A percentile compares a stretch with the other conserved stretches of the same genome.
Conservation (phyloP, 2,329 filamentous ascomycete genomes). For the Alternaria tenuissima region DNA sequence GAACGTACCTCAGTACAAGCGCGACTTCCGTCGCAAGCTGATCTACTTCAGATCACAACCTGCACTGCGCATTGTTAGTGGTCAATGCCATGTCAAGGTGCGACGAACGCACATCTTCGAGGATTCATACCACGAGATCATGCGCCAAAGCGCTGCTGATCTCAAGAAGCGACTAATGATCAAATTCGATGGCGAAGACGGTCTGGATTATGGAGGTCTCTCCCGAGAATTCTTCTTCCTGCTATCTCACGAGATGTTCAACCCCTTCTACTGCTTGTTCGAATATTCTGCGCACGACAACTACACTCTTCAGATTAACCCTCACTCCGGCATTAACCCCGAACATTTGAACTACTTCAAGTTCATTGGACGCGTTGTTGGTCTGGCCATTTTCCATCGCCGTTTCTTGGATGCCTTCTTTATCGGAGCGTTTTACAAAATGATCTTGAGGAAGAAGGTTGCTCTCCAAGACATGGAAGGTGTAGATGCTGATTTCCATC, state of each 20-base stretch:
- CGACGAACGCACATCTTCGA: constrained; percentile 97
- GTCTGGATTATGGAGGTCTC: constrained; percentile 95
- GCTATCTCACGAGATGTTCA: constrained; percentile 99
- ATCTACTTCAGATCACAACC: constrained; percentile 99
- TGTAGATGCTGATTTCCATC: constrained; percentile 97
- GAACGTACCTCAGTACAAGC: constrained; percentile 99
- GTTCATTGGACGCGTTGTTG: constrained; percentile 97
- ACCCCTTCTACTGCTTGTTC: constrained; percentile 99
- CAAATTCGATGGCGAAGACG: constrained; percentile 98
- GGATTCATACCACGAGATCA: constrained; percentile 98
- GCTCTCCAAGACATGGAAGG: constrained; percentile 96
- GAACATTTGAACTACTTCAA: constrained; percentile 99
- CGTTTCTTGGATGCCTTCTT: constrained; percentile 99
- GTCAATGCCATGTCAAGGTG: constrained; percentile 98
- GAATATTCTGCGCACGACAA: constrained; percentile 99
- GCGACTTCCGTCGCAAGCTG: constrained; percentile 95
- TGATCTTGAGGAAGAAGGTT: constrained; percentile 95
- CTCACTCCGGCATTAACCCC: constrained; percentile 98
- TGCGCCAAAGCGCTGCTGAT: constrained; percentile 92
- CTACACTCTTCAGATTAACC: constrained; percentile 99
- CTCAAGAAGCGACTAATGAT: constrained; percentile 99
- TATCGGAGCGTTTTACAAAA: constrained; percentile 99
- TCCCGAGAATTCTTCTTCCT: constrained; percentile 99
- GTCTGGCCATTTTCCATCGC: constrained; percentile 96
- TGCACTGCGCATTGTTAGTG: constrained; percentile 91